Evolutionary conservation across 768 basidiomycete genomes (phyloP), one percentile per base, ranked within the genome.

Genomic region (Cantharellus cinnabarinus): DNA sequence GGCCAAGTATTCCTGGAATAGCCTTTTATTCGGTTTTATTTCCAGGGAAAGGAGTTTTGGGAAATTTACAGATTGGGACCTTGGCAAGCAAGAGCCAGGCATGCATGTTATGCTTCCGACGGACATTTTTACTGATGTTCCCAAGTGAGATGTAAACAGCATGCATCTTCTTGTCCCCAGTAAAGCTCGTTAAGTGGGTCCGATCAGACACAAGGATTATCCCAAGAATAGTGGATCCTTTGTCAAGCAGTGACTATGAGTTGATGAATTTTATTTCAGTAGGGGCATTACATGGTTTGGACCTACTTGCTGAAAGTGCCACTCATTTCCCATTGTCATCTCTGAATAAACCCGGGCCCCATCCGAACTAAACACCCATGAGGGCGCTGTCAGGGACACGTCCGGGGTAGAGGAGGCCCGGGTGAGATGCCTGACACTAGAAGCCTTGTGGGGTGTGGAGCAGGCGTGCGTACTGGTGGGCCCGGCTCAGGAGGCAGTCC

Each of bases 131-230:
- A 0, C 70, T 67, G 2, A 77, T 66, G 58, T 74, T 74, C 0
- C 73, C 74, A 37, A 75, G 65, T 1, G 73, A 72, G 0, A 75
- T 59, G 62, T 77, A 77, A 0, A 77, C 70, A 0, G 76, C 76
- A 64, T 71, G 77, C 4, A 73, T 72, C 29, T 62, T 57, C 60
- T 76, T 74, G 59, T 74, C 71, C 1, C 70, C 63, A 4, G 66
- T 62, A 59, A 76, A 74, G 0, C 64, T 60, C 4, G 59, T 58
- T 0, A 76, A 64, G 57, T 70, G 67, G 0, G 74, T 77, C 58
- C 76, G 76, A 65, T 78, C 75, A 0, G 74, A 70, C 0, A 74
- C 69, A 2, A 79, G 63, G 20, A 78, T 75, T 2, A 79, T 54
- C 0, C 76, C 76, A 0, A 72, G 64, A 3, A 75, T 65, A 2